Evolutionary conservation across 441 rosid genomes (phyloP).

Genomic region (Lepidium campestre): DNA sequence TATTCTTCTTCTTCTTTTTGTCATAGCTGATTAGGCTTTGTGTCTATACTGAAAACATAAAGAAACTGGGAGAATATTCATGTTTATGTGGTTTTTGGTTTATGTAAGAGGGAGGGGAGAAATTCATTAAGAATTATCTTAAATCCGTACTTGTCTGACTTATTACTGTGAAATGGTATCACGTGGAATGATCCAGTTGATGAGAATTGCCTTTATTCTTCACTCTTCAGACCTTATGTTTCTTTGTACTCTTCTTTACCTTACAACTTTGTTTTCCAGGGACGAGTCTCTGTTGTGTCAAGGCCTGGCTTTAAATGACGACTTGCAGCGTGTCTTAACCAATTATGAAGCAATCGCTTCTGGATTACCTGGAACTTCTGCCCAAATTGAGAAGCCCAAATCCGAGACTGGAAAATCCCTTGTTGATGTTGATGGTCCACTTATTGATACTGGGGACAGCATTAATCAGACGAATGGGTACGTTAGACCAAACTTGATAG

Average conservation of each 20-base stretch:
- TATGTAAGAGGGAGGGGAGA: neutral
- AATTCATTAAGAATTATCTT: neutral
- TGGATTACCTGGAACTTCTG: slow-evolving; percentile 43
- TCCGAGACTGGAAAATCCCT: slow-evolving; percentile 50
- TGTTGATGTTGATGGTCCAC: slow-evolving; percentile 53
- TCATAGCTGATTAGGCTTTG: neutral
- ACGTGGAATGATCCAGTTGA: neutral
- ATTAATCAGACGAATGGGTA: slow-evolving; percentile 42
- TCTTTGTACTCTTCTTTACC: slow-evolving; percentile 4
- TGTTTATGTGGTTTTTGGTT: neutral
- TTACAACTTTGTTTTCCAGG: slow-evolving; percentile 37
- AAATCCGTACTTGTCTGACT: neutral
- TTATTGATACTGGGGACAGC: slow-evolving; percentile 67
- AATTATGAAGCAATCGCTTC: slow-evolving; percentile 85
- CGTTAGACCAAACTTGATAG: slow-evolving; percentile 35
- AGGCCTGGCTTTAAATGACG: slow-evolving; percentile 92
- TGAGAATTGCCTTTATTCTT: neutral
- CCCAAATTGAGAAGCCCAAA: slow-evolving; percentile 44
- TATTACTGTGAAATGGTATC: neutral
- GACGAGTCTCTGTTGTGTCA: slow-evolving; percentile 89
- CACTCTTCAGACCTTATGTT: slow-evolving; percentile 6
- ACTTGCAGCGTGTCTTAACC: slow-evolving; percentile 87
- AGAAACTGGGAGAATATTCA: neutral
- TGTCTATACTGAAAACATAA: neutral
- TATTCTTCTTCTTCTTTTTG: neutral